phyloP scores from a whole-genome alignment of 2,329 filamentous ascomycete genomes.

The Periconia sp. region DNA sequence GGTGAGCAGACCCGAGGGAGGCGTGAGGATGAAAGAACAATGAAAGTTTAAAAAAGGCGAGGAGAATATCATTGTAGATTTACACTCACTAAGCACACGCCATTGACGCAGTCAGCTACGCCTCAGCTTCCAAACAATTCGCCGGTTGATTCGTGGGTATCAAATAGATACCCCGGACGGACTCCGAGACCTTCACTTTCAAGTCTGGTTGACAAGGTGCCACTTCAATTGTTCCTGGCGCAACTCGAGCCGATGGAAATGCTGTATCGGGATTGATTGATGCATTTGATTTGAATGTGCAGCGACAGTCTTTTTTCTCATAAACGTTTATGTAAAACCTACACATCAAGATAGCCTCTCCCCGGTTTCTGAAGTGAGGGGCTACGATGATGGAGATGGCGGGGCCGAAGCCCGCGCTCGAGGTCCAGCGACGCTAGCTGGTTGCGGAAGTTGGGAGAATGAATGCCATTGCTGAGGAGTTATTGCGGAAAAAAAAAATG shows the following conservation, averaged over 20 bases:
- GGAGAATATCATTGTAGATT: neutral
- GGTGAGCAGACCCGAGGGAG: neutral
- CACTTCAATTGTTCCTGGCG: neutral
- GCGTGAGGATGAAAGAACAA: neutral
- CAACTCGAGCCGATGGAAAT: too few relatives aligned
- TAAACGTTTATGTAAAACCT: neutral
- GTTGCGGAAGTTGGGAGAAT: neutral
- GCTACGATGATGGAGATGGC: neutral
- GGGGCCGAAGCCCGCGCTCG: neutral
- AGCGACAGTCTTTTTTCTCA: too few relatives aligned
- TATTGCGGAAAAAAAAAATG: too few relatives aligned
- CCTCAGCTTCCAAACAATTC: constrained; percentile 4
- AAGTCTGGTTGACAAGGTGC: neutral
- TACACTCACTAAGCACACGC: neutral
- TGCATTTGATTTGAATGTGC: too few relatives aligned
- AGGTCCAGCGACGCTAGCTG: neutral
- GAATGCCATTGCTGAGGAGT: neutral
- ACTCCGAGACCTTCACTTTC: neutral
- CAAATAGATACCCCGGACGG: constrained; percentile 1
- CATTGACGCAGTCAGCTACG: neutral
- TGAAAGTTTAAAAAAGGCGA: neutral
- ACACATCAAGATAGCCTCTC: neutral
- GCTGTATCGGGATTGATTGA: too few relatives aligned
- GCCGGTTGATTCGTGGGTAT: constrained; percentile 3
- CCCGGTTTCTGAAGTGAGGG: neutral